Evolutionary conservation across 2,329 filamentous ascomycete genomes (phyloP), one percentile per base, ranked within the genome.

Genomic region (Alternaria arbusti): DNA sequence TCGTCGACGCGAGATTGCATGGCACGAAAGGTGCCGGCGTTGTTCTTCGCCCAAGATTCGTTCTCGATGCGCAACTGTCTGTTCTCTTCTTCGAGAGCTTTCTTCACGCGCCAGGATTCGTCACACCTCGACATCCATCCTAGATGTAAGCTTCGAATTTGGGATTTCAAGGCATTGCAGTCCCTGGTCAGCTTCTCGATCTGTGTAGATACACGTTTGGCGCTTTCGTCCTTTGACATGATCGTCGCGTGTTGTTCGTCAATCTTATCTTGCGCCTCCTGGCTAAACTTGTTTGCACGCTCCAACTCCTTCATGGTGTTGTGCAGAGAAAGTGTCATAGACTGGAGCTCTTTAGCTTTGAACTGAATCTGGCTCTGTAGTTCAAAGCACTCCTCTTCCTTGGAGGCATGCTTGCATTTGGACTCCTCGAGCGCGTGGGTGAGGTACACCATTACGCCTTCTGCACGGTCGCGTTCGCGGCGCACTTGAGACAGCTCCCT

Each of bases 301-400:
- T n/a, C 25, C 13, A 54, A 15, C 20, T 23, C 25, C 23, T 26
- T 30, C 32, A 43, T 47, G 15, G 20, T 40, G 13, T 4, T 25
- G 8, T 54, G 28, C 11, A 43, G 36, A 8, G 23, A 43, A 12
- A 23, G 13, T 22, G 59, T 62, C 59, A 62, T 58, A 9, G 47
- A 49, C 22, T 45, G 54, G 8, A 62, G 54, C 40, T 62, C 59
- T 15, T 47, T 43, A 15, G 54, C 36, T 28, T 62, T 62, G 28
- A 52, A 47, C 25, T 40, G 20, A 15, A 62, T 47, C 8, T 62
- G 59, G n/a, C 26, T 49, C n/a, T 52, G 54, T 49, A 62, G 7
- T 12, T 62, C 59, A 5, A 20, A 58, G 12, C 43, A 36, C 22
- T 46, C 54, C 22, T 15, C 26, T 12, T 57, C 54, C 36, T 54